Evolutionary conservation across 148 eudicot genomes (phyloP).

Genomic region (Rhododendron simsii): DNA sequence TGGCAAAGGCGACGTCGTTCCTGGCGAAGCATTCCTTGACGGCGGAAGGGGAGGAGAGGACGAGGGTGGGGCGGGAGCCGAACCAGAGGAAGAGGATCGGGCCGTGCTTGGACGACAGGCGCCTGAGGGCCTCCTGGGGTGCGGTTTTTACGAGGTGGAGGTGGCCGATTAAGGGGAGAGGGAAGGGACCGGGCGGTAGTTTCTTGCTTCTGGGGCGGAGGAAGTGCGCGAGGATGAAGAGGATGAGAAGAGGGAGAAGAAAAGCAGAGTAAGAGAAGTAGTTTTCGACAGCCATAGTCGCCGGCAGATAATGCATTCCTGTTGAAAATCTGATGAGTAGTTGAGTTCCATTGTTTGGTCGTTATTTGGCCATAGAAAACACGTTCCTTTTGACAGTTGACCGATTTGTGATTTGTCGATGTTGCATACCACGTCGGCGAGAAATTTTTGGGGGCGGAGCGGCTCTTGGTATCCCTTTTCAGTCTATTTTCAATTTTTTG

Average conservation of each 20-base stretch:
- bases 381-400: no score
- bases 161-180: constrained; percentile 30
- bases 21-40: constrained; percentile 10
- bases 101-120: constrained; percentile 13
- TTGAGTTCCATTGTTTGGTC: no score
- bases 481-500: no score
- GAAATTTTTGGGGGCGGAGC: no score
- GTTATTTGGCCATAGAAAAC: no score
- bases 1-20: constrained; percentile 22
- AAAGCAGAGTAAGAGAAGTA: constrained; percentile 4
- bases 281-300: neutral
- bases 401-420: no score
- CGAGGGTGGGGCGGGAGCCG: constrained; percentile 11
- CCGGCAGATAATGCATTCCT: no score
- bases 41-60: constrained; percentile 17
- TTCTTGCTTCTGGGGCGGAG: neutral
- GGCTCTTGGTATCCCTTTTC: no score
- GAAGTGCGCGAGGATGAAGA: neutral
- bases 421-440: no score
- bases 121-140: neutral
- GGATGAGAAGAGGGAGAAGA: neutral
- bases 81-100: constrained; percentile 10
- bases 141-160: constrained; percentile 15
- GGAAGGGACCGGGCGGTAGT: constrained; percentile 14
- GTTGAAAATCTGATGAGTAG: neutral